Percentiles rank a stretch among this genome's conserved stretches.
These are phyloP conservation scores for Alternaria alternata DNA, from an alignment of 2,329 filamentous ascomycete genomes.

Conservation along the genomic window DNA sequence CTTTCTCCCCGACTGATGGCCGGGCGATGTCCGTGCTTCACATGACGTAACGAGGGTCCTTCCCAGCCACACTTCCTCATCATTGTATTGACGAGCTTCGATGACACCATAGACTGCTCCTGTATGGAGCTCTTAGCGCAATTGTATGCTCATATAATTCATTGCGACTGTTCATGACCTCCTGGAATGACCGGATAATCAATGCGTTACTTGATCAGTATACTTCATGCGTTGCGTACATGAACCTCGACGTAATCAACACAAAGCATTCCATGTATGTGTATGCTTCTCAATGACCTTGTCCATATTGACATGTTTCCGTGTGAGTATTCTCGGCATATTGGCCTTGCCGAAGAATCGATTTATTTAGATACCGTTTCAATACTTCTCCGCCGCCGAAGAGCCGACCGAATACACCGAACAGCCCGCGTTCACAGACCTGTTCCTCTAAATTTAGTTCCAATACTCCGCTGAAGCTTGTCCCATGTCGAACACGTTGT, in stretches of 20 bases:
- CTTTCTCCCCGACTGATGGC: background rate
- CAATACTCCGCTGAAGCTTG: background rate
- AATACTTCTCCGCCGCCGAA: background rate
- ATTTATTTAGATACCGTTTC: background rate
- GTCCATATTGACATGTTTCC: background rate
- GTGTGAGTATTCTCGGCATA: background rate
- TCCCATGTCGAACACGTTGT: background rate
- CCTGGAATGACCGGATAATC: background rate
- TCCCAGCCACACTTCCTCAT: background rate
- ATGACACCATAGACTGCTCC: background rate
- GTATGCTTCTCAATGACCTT: background rate
- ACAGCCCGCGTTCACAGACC: background rate
- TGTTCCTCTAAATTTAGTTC: background rate
- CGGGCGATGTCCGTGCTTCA: background rate
- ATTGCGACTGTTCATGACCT: background rate
- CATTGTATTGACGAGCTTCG: background rate
- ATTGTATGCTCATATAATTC: background rate
- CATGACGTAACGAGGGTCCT: background rate
- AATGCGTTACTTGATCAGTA: background rate
- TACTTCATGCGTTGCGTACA: background rate
- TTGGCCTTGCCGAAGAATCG: background rate
- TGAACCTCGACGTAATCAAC: background rate
- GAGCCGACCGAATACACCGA: background rate
- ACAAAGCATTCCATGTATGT: background rate
- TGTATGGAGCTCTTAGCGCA: background rate